Conservation (phyloP, 2,329 filamentous ascomycete species). For the Chaetoscypha palmicola region DNA sequence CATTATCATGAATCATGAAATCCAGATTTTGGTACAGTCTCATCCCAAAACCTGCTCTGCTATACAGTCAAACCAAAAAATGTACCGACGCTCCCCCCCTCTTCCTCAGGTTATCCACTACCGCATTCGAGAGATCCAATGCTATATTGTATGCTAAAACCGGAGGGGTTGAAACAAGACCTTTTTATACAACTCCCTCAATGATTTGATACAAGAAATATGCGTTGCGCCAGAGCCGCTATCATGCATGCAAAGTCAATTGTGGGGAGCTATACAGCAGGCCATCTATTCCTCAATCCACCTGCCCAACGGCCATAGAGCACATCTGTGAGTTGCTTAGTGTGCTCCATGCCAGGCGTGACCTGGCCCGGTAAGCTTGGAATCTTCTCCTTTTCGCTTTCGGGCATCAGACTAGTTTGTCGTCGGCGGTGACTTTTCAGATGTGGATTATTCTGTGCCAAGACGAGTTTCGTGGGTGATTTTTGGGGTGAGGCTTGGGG, state of each 20-base stretch:
- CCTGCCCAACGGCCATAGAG: conserved; percentile 88
- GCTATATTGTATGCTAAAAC: too few species aligned
- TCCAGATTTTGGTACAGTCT: not conserved
- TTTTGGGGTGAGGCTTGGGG: conserved; percentile 42
- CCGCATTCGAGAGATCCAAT: too few species aligned
- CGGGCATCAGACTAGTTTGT: conserved; percentile 38
- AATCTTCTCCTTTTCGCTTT: conserved; percentile 39
- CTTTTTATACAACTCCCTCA: conserved; percentile 17
- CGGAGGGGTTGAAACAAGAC: too few species aligned
- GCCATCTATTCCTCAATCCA: conserved; percentile 68
- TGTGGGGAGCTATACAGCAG: conserved; percentile 27
- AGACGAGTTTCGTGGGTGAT: conserved; percentile 53
- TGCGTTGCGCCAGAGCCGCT: conserved; percentile 16
- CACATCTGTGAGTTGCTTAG: conserved; percentile 80
- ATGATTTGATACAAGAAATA: conserved; percentile 14
- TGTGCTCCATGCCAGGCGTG: conserved; percentile 78
- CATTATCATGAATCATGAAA: conserved; percentile 8
- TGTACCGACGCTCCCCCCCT: too few species aligned
- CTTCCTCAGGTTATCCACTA: not conserved
- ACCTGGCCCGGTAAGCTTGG: conserved; percentile 49
- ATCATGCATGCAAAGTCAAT: conserved; percentile 8
- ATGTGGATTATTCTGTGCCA: conserved; percentile 79
- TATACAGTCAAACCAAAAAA: too few species aligned
- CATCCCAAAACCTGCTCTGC: not conserved
- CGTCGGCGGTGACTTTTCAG: conserved; percentile 68